Evolutionary conservation across 148 eudicot genomes (phyloP).

Genomic region (Persicaria tinctoria): DNA sequence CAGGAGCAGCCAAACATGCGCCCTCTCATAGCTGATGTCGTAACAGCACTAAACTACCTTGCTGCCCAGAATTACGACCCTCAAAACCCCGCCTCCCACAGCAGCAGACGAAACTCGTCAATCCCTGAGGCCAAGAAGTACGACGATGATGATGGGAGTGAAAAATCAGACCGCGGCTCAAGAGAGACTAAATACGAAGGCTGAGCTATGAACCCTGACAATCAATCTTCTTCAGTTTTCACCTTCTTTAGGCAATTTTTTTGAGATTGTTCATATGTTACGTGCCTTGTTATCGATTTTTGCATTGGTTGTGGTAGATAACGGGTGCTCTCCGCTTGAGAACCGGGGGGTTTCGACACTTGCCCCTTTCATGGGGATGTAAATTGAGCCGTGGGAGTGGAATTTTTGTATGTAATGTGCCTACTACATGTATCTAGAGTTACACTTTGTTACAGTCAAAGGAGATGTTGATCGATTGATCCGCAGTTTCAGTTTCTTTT

Average conservation of each 20-base stretch:
- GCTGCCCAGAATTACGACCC: slow-evolving; percentile 52
- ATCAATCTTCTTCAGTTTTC: neutral
- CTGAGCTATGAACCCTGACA: neutral
- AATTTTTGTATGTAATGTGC: slow-evolving; percentile 10
- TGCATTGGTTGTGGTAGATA: neutral
- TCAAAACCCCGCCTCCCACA: neutral
- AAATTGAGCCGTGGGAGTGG: slow-evolving; percentile 2
- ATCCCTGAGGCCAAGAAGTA: neutral
- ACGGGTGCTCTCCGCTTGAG: neutral
- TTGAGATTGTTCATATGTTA: neutral
- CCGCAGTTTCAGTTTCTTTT: too few relatives aligned
- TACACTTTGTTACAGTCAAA: neutral
- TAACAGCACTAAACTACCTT: slow-evolving; percentile 63
- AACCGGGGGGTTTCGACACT: neutral
- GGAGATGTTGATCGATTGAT: neutral
- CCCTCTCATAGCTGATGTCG: slow-evolving; percentile 63
- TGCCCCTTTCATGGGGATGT: neutral
- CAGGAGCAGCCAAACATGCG: slow-evolving; percentile 58
- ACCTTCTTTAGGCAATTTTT: neutral
- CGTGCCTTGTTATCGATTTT: slow-evolving; percentile 3
- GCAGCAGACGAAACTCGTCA: neutral
- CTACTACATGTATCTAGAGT: neutral
- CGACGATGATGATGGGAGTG: neutral
- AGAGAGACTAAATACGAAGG: neutral
- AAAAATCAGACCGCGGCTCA: neutral